These are phyloP conservation scores for Talaromyces verruculosus DNA, from an alignment of 2,329 filamentous ascomycete genomes.

Conservation along the genomic window DNA sequence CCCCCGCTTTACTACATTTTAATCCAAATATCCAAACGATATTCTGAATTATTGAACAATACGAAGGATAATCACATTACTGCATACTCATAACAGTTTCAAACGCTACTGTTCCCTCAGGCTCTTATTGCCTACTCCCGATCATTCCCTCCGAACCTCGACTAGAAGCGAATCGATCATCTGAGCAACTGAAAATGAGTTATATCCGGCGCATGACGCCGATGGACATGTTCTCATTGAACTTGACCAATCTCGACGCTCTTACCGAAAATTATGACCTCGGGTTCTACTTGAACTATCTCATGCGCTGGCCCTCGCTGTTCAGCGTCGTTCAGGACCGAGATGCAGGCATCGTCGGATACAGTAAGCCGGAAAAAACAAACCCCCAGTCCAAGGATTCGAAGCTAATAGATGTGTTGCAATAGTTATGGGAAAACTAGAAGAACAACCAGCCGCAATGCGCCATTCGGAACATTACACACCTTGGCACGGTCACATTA, in stretches of 20 bases:
- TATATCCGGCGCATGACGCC: slow-evolving; percentile 83
- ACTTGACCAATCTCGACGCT: slow-evolving; percentile 91
- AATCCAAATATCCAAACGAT: not conserved
- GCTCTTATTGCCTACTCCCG: not conserved
- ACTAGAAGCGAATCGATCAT: not conserved
- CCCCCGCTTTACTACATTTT: not conserved
- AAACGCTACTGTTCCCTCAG: no score
- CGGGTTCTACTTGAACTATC: slow-evolving; percentile 92
- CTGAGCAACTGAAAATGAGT: slow-evolving; percentile 58
- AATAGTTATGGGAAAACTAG: slow-evolving; percentile 92
- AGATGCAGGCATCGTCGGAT: slow-evolving; percentile 86
- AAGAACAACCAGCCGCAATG: slow-evolving; percentile 75
- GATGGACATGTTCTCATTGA: slow-evolving; percentile 82
- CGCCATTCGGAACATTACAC: slow-evolving; percentile 82
- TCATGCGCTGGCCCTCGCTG: slow-evolving; percentile 91
- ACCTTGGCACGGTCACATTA: slow-evolving; percentile 99
- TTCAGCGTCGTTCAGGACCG: slow-evolving; percentile 89
- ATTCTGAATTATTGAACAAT: not conserved
- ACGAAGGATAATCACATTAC: not conserved
- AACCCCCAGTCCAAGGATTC: not conserved
- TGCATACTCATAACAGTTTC: not conserved
- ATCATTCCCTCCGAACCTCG: not conserved
- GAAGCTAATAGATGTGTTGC: not conserved
- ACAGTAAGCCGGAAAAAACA: slow-evolving; percentile 60
- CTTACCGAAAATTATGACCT: slow-evolving; percentile 98